These are phyloP conservation scores for Herpotrichia juniperi DNA, from an alignment of 2,329 filamentous ascomycete species.

Conservation along the genomic window DNA sequence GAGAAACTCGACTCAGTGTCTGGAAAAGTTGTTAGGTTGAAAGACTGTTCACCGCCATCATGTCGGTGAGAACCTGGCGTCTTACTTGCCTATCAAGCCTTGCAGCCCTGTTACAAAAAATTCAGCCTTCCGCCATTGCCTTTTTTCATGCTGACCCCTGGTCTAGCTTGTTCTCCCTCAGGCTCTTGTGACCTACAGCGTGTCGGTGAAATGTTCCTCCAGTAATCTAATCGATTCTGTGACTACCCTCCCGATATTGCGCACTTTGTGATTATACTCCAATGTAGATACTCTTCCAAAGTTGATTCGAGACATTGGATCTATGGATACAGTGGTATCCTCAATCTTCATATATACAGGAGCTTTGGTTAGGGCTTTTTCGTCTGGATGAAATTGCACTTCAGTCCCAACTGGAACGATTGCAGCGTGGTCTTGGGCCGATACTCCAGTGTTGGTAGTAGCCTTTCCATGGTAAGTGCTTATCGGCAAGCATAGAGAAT, in stretches of 20 bases:
- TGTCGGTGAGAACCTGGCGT: too few species aligned
- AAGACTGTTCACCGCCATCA: too few species aligned
- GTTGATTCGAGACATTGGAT: slow-evolving; percentile 6
- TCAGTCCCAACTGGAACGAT: slow-evolving; percentile 1
- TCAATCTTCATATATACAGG: slow-evolving; percentile 12
- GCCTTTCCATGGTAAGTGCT: slow-evolving; percentile 6
- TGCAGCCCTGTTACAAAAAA: neutral
- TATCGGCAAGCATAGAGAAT: slow-evolving; percentile 10
- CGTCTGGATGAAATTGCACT: neutral
- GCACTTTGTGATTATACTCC: slow-evolving; percentile 5
- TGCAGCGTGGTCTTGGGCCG: slow-evolving; percentile 10
- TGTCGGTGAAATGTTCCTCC: slow-evolving; percentile 9
- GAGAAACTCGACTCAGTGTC: too few species aligned
- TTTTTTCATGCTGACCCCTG: too few species aligned
- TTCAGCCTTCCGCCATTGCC: too few species aligned
- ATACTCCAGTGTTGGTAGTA: slow-evolving; percentile 7
- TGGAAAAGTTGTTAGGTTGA: too few species aligned
- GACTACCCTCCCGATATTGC: slow-evolving; percentile 5
- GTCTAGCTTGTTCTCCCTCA: slow-evolving; percentile 1
- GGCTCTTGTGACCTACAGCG: slow-evolving; percentile 1
- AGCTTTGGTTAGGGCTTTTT: slow-evolving; percentile 1
- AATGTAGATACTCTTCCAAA: slow-evolving; percentile 5
- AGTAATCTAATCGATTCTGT: slow-evolving; percentile 4
- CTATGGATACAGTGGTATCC: slow-evolving; percentile 3
- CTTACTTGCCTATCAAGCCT: too few species aligned